Conservation (phyloP, 108 stramenopile genomes). For the Cyclotella choctawhatcheeana region DNA sequence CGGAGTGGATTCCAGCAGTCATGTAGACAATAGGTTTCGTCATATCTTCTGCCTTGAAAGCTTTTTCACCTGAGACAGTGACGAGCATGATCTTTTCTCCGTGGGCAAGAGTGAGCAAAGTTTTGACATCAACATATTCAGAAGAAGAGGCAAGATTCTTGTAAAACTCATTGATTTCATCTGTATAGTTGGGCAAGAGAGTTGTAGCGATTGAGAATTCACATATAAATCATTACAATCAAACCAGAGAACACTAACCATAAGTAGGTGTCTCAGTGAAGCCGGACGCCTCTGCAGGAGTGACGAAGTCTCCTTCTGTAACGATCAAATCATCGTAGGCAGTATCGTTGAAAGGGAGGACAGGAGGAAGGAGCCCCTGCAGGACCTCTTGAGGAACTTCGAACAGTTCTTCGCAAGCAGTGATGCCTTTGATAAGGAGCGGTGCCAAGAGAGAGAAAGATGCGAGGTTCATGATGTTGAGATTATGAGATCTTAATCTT, state of each 20-base stretch:
- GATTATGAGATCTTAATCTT: no score
- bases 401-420: slow-evolving; percentile 3
- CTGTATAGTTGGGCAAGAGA: no score
- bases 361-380: slow-evolving; percentile 1
- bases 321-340: neutral
- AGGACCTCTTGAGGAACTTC: slow-evolving; percentile 1
- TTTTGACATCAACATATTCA: neutral
- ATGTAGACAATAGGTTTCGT: slow-evolving; percentile 9
- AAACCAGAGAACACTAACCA: no score
- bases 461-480: neutral
- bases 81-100: neutral
- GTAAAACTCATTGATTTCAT: slow-evolving; percentile 1
- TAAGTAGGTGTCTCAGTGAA: slow-evolving; percentile 7
- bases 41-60: neutral
- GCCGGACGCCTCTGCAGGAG: neutral
- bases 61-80: slow-evolving; percentile 5
- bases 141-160: neutral
- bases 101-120: neutral
- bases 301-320: neutral
- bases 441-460: neutral
- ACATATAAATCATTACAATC: no score
- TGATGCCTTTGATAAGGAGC: neutral
- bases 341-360: neutral
- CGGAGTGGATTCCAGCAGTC: slow-evolving; percentile 5
- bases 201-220: no score